Conservation (phyloP, 1,284 basidiomycete genomes). For the Cystobasidiaceae sp. region DNA sequence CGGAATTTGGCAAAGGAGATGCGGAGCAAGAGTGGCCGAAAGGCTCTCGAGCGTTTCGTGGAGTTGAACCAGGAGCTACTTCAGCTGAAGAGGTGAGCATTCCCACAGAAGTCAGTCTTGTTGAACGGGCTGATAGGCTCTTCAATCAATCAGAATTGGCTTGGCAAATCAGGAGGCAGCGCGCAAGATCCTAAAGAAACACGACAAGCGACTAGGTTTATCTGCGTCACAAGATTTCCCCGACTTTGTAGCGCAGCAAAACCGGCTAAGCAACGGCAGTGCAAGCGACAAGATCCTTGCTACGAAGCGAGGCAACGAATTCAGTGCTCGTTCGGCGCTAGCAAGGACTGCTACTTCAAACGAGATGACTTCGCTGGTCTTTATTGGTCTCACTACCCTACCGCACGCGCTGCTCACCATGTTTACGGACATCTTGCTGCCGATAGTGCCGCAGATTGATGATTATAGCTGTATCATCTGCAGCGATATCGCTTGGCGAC, state of each 20-base stretch:
- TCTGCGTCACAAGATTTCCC: conserved; percentile 52
- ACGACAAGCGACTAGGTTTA: conserved; percentile 74
- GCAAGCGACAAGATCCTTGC: neutral
- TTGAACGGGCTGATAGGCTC: neutral
- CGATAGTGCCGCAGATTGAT: conserved; percentile 76
- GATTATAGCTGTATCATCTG: conserved; percentile 55
- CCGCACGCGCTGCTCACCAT: conserved; percentile 77
- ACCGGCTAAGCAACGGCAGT: conserved; percentile 35
- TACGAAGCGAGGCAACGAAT: conserved; percentile 32
- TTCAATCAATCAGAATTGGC: conserved; percentile 55
- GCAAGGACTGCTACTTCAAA: conserved; percentile 42
- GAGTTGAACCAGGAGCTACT: conserved; percentile 74
- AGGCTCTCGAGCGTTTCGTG: conserved; percentile 72
- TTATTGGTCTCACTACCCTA: conserved; percentile 53
- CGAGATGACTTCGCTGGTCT: conserved; percentile 34
- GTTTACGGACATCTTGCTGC: conserved; percentile 75
- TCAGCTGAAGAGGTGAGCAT: conserved; percentile 64
- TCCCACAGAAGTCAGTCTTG: neutral
- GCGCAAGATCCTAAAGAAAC: conserved; percentile 59
- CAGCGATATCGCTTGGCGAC: conserved; percentile 47
- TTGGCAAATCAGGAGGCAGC: conserved; percentile 77
- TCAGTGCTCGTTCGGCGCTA: conserved; percentile 42
- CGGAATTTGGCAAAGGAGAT: conserved; percentile 61
- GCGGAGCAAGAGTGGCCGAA: conserved; percentile 59
- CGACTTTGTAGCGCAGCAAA: conserved; percentile 41